A percentile compares a stretch with the other conserved stretches of the same genome.
phyloP scores from a whole-genome alignment of 257 asterid genomes.

The Salvia rosmarinus region DNA sequence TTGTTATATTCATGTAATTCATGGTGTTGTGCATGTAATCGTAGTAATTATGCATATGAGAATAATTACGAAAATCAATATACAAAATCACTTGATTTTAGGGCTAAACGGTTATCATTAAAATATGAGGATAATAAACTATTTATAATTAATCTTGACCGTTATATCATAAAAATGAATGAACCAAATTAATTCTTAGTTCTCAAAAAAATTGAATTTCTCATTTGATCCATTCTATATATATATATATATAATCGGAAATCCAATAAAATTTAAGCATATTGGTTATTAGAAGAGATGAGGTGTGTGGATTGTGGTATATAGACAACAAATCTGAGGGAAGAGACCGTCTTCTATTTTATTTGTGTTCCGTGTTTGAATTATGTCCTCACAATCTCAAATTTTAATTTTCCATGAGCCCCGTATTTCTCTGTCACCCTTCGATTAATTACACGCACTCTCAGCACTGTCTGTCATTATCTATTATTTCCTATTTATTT shows the following conservation, averaged over 20 bases:
- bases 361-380: constrained; percentile 48
- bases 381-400: constrained; percentile 49
- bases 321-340: neutral
- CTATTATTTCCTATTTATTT: constrained; percentile 22
- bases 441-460: constrained; percentile 37
- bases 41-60: too few species aligned
- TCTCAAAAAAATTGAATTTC: too few species aligned
- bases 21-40: too few species aligned
- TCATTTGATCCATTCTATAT: too few species aligned
- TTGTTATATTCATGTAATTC: too few species aligned
- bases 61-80: too few species aligned
- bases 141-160: too few species aligned
- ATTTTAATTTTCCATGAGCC: neutral
- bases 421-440: constrained; percentile 34
- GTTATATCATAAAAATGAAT: too few species aligned
- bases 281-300: constrained; percentile 38
- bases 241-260: neutral
- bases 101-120: too few species aligned
- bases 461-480: constrained; percentile 34
- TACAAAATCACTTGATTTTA: too few species aligned
- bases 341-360: constrained; percentile 24
- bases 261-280: neutral
- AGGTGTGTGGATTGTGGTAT: constrained; percentile 46
- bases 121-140: too few species aligned
- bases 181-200: too few species aligned